Conservation (phyloP, 106 monocot species). For the Platanthera guangdongensis region DNA sequence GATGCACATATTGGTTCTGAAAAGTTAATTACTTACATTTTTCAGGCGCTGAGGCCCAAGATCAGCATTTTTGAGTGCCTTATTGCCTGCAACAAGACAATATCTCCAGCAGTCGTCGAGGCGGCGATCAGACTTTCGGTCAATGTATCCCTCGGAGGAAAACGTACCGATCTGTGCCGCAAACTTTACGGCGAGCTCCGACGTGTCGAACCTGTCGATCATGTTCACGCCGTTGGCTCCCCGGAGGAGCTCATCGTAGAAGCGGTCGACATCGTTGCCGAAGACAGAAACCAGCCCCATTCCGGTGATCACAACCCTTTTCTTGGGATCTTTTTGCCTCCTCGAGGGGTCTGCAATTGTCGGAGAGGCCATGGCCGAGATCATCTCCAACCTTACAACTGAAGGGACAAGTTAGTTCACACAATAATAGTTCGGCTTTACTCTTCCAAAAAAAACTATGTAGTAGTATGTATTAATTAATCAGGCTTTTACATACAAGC, state of each 20-base stretch:
- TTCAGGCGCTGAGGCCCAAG: conserved; percentile 13
- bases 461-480: no score
- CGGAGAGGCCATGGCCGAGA: not conserved
- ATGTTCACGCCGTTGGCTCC: conserved; percentile 22
- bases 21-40: conserved; percentile 8
- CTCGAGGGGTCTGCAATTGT: conserved; percentile 10
- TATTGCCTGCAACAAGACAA: conserved; percentile 29
- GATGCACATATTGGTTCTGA: no score
- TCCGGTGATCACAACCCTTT: conserved; percentile 30
- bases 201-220: conserved; percentile 32
- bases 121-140: conserved; percentile 9
- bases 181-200: conserved; percentile 17
- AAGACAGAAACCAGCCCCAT: conserved; percentile 35
- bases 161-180: conserved; percentile 21
- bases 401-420: not conserved
- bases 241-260: conserved; percentile 28
- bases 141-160: conserved; percentile 15
- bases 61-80: conserved; percentile 21
- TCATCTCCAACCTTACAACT: not conserved
- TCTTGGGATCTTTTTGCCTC: conserved; percentile 34
- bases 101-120: conserved; percentile 35
- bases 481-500: no score
- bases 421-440: no score
- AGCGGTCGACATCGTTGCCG: conserved; percentile 23
- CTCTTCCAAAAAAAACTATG: no score